Base-by-base conservation (phyloP, 306 rosid species). In the Canavalia ensiformis region DNA sequence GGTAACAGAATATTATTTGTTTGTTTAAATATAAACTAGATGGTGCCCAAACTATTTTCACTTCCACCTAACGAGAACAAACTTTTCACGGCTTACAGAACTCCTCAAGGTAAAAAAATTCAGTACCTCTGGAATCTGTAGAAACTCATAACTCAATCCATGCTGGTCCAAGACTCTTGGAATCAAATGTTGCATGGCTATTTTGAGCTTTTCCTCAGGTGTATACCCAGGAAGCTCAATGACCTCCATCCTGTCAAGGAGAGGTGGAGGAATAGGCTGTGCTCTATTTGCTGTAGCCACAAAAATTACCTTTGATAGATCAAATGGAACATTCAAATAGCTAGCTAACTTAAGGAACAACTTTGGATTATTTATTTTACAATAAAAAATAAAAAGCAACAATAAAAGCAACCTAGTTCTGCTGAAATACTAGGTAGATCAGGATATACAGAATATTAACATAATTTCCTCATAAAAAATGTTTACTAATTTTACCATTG, bases 201-300 rank as follows among this genome's bases (percentile, higher is more conserved):
- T 95, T 88, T 84, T 91, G 35, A 95, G 92, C 86, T 95, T 95
- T 88, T 95, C 99, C 79, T 95, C 99, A 2, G 95, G 89, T 81
- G 98, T 95, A 83, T 93, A 95, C 71, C 99, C 99, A 74, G 99
- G 99, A 87, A 95, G 87, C 88, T 95, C 99, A 71, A 95, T 95
- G 84, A 95, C 97, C 88, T 95, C 99, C 99, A 95, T 95, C 92
- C 99, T 89, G 87, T 95, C 99, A 74, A 91, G 88, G 73, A 95
- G 98, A 75, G 99, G 78, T 37, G 99, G 96, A 60, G 99, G 98
- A 80, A 95, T 93, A 25, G 95, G 99, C 72, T 93, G 99, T 44
- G 86, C 85, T 84, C 94, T 92, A 84, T 95, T 95, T 78, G 99
- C 99, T 34, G 99, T 95, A 78, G 99, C 93, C 88, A 95, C 97